Conservation (phyloP, 2,329 filamentous ascomycete species). For the Aureobasidium vineae region DNA sequence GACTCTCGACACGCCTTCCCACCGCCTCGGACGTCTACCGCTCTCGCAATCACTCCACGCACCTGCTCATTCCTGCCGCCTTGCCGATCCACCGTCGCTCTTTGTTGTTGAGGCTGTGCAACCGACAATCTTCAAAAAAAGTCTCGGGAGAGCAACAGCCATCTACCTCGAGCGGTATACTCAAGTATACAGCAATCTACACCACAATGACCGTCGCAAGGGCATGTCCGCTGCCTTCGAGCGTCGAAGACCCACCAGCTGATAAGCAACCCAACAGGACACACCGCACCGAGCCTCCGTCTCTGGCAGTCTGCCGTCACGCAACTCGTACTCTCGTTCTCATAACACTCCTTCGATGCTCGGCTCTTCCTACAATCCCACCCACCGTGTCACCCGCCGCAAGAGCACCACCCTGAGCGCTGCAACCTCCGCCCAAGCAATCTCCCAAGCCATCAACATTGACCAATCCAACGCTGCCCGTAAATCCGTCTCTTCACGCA, state of each 20-base stretch:
- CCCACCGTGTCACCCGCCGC: slow-evolving; percentile 83
- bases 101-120: slow-evolving; percentile 26
- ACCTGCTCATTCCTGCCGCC: slow-evolving; percentile 7
- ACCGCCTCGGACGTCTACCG: not conserved
- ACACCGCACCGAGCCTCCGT: slow-evolving; percentile 54
- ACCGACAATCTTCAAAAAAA: slow-evolving; percentile 25
- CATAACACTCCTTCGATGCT: slow-evolving; percentile 84
- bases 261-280: slow-evolving; percentile 33
- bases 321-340: slow-evolving; percentile 67
- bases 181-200: not conserved
- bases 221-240: not conserved
- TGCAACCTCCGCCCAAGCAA: slow-evolving; percentile 68
- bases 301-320: slow-evolving; percentile 58
- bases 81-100: slow-evolving; percentile 19
- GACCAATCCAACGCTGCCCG: slow-evolving; percentile 18
- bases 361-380: slow-evolving; percentile 70
- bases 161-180: slow-evolving; percentile 8
- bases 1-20: not conserved
- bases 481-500: slow-evolving; percentile 64
- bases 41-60: slow-evolving; percentile 1
- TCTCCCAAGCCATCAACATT: slow-evolving; percentile 61
- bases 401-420: slow-evolving; percentile 86
- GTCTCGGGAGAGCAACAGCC: slow-evolving; percentile 17
- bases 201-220: slow-evolving; percentile 25
- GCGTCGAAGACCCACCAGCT: not conserved